phyloP scores from a whole-genome alignment of 768 basidiomycete species.

The Chalciporus pseudorubinellus region DNA sequence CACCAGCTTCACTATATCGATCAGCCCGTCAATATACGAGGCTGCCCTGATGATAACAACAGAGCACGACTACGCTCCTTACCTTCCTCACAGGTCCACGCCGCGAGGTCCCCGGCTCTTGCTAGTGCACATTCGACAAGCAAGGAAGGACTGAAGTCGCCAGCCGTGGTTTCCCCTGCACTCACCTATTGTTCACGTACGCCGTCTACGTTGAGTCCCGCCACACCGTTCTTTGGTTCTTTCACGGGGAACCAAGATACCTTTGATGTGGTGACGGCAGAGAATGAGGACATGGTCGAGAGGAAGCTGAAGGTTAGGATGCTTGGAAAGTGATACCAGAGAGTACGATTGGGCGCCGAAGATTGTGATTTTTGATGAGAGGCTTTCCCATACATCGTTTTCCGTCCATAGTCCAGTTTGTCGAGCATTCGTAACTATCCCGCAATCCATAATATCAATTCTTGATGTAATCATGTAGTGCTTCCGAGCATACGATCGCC shows the following conservation, averaged over 20 bases:
- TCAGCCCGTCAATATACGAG: slow-evolving; percentile 18
- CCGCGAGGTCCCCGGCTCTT: slow-evolving; percentile 12
- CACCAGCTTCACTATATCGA: slow-evolving; percentile 23
- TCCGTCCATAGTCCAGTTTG: neutral
- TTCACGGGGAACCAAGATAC: slow-evolving; percentile 38
- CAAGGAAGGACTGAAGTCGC: slow-evolving; percentile 41
- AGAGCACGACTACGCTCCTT: slow-evolving; percentile 7
- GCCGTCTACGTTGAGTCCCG: slow-evolving; percentile 65
- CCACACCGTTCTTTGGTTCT: slow-evolving; percentile 68
- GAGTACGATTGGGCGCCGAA: too few relatives aligned
- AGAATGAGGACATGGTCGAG: slow-evolving; percentile 22
- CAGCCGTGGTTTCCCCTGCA: slow-evolving; percentile 61
- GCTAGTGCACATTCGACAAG: slow-evolving; percentile 14
- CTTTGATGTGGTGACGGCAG: slow-evolving; percentile 28
- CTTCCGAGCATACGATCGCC: too few relatives aligned
- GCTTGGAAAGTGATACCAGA: slow-evolving; percentile 12
- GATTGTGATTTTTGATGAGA: neutral
- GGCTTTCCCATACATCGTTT: neutral
- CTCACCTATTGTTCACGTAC: slow-evolving; percentile 66
- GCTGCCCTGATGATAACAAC: slow-evolving; percentile 2
- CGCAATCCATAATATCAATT: neutral
- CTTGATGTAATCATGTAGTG: neutral
- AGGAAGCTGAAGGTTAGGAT: slow-evolving; percentile 24
- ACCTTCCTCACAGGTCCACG: slow-evolving; percentile 11
- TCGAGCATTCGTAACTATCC: neutral